Conservation (phyloP, 2,329 filamentous ascomycete genomes). For the Paecilomyces sp. region DNA sequence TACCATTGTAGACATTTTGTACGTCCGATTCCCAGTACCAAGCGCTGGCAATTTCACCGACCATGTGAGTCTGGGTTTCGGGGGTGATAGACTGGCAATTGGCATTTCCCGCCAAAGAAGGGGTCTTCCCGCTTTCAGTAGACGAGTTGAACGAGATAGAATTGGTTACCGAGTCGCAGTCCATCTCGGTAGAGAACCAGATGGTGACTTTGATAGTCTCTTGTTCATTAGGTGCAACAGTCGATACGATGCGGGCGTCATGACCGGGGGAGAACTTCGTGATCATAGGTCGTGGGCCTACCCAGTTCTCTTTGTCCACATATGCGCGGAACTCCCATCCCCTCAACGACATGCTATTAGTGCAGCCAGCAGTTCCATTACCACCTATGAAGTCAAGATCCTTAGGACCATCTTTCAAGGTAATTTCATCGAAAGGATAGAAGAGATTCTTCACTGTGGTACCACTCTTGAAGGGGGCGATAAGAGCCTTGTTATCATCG, state of each 20-base stretch:
- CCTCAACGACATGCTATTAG: constrained; percentile 45
- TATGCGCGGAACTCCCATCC: constrained; percentile 55
- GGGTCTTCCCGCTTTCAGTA: constrained; percentile 39
- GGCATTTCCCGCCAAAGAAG: constrained; percentile 44
- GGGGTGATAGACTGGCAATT: constrained; percentile 38
- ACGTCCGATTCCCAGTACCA: constrained; percentile 51
- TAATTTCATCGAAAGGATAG: constrained; percentile 52
- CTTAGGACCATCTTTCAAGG: constrained; percentile 40
- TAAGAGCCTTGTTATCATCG: constrained; percentile 41
- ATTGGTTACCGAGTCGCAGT: constrained; percentile 49
- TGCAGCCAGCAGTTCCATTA: constrained; percentile 47
- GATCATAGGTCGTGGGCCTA: constrained; percentile 49
- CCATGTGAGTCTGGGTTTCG: constrained; percentile 24
- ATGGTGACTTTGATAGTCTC: constrained; percentile 47
- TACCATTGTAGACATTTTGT: constrained; percentile 51
- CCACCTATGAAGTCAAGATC: constrained; percentile 44
- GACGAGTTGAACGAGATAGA: constrained; percentile 48
- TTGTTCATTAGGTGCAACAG: constrained; percentile 28
- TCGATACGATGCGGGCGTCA: constrained; percentile 50
- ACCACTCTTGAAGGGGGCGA: constrained; percentile 49
- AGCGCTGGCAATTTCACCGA: constrained; percentile 47
- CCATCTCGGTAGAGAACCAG: constrained; percentile 55
- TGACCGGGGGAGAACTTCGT: constrained; percentile 57
- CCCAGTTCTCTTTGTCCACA: constrained; percentile 47
- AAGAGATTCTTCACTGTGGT: constrained; percentile 57